Conservation (phyloP, 768 basidiomycete genomes). For the Russula vinacea region DNA sequence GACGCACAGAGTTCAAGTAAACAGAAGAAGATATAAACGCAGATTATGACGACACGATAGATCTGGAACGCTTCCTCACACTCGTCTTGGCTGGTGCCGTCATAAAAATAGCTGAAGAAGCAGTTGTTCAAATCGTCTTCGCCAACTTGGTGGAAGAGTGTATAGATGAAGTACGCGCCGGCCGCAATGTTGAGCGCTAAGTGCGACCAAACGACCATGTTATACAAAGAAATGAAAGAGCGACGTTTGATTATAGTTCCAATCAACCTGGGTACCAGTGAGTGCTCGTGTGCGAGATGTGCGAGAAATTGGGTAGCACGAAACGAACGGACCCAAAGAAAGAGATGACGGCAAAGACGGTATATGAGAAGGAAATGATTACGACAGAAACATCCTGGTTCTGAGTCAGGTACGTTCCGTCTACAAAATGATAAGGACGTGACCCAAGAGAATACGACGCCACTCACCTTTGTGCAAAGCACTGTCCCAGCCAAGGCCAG, state of each 20-base stretch:
- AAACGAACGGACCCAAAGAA: constrained; percentile 26
- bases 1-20: constrained; percentile 53
- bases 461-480: constrained; percentile 45
- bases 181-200: constrained; percentile 47
- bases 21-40: constrained; percentile 50
- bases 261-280: constrained; percentile 38
- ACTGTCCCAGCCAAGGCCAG: constrained; percentile 47
- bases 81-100: constrained; percentile 36
- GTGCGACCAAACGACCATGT: constrained; percentile 44
- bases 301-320: not conserved
- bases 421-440: constrained; percentile 10
- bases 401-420: constrained; percentile 12
- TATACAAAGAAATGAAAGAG: constrained; percentile 45
- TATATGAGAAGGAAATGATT: constrained; percentile 17
- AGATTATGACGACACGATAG: constrained; percentile 45
- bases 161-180: constrained; percentile 50
- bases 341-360: constrained; percentile 15
- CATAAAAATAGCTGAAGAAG: constrained; percentile 35
- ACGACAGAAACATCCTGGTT: constrained; percentile 24
- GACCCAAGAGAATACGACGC: not conserved
- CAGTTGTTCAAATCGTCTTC: constrained; percentile 41
- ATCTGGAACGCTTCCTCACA: constrained; percentile 46
- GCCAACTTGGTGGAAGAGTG: constrained; percentile 42
- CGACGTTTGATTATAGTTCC: constrained; percentile 45
- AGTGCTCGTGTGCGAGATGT: not conserved